A percentile compares a stretch with the other conserved stretches of the same genome.
phyloP scores from a whole-genome alignment of 1,139 yeast species.

The Hyphopichia wangnamkhiaoensis region DNA sequence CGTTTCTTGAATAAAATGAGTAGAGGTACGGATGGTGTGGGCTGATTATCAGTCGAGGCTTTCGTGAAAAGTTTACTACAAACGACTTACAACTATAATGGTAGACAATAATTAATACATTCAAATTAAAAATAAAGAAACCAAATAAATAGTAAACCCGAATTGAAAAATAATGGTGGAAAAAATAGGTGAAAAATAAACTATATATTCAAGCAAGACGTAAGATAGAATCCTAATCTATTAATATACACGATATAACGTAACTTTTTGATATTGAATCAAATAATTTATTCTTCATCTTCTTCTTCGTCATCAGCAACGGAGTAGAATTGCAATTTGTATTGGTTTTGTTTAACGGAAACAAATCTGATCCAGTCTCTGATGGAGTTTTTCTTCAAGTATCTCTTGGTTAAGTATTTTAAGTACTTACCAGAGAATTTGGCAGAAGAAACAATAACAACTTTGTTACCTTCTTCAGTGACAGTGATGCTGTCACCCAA shows the following conservation, averaged over 20 bases:
- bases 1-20: too few relatives aligned
- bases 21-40: too few relatives aligned
- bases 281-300: constrained; percentile 69
- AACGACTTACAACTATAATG: too few relatives aligned
- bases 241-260: constrained; percentile 4
- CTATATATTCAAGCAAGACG: constrained; percentile 5
- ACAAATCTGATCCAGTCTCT: constrained; percentile 99
- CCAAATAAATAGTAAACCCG: not conserved
- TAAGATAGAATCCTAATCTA: constrained; percentile 1
- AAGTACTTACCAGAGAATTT: constrained; percentile 99
- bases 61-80: too few relatives aligned
- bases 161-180: not conserved
- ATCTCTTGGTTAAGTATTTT: constrained; percentile 98
- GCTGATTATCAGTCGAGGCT: too few relatives aligned
- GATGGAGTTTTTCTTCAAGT: constrained; percentile 99
- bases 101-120: too few relatives aligned
- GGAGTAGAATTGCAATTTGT: constrained; percentile 99
- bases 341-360: constrained; percentile 92
- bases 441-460: constrained; percentile 86
- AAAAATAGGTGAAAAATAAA: constrained; percentile 1
- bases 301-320: constrained; percentile 95
- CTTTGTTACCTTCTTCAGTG: constrained; percentile 80
- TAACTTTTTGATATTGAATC: constrained; percentile 6
- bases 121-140: not conserved
- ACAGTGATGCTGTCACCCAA: constrained; percentile 94